Base-by-base conservation (phyloP, 1,284 basidiomycete species). In the Coriolopsis trogii region DNA sequence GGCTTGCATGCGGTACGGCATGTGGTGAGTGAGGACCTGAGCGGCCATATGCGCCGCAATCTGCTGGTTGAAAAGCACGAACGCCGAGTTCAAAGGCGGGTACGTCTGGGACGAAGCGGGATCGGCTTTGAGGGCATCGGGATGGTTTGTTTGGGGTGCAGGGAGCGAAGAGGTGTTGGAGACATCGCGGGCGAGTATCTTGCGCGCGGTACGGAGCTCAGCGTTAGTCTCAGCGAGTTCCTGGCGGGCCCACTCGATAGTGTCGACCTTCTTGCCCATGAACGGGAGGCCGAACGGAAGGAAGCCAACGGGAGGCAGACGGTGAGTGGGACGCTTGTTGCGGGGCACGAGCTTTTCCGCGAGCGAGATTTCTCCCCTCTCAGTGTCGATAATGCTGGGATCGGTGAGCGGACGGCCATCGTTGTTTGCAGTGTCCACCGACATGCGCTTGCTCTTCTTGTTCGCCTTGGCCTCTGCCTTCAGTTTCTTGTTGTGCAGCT, bases 31-130 rank as follows among this genome's bases (percentile, higher is more conserved):
- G 24, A 94, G 70, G 6, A 79, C 76, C 67, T 91, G 84, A 16
- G 79, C 79, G 1, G 91, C 92, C 67, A 95, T 77, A 69, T 96
- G 93, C n/a, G 93, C 93, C 1, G 91, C 91, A 59, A 97, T 90
- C 73, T 98, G 96, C 61, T 85, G 81, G 70, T 95, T 87, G 80
- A 98, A 99, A 25, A 93, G 88, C 55, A 99, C 81, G 70, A 99
- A 99, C 3, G 91, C 93, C 23, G 89, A 91, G 66, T 85, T 93
- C 58, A 90, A 67, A 1, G 89, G 87, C 3, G 85, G 85, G 58
- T 90, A 91, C 23, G 77, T 77, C 49, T 79, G 70, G 41, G 58
- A 39, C 3, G 57, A n/a, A 20, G 41, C 42, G 30, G 36, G 18
- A 20, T 53, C 51, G 3, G 58, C 47, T 51, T 65, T 64, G 23